phyloP scores from a whole-genome alignment of 176 grass and related monocot species.

The Areca catechu region DNA sequence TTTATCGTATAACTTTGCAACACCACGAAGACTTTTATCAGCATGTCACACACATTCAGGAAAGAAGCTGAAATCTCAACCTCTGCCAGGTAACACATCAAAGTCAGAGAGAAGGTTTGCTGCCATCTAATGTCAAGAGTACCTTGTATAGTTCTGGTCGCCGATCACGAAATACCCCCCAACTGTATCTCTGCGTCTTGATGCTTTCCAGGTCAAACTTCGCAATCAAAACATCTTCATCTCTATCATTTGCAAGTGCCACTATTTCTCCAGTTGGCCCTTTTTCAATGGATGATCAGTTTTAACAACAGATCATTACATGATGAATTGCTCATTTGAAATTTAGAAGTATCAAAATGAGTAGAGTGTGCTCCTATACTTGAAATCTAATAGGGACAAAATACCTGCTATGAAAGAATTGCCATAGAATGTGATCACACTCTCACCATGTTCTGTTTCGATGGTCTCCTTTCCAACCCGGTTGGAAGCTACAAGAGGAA shows the following conservation, averaged over 20 bases:
- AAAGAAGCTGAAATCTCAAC: no score
- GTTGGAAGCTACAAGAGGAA: constrained; percentile 82
- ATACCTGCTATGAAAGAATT: constrained; percentile 90
- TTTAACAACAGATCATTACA: constrained; percentile 5
- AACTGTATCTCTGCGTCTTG: constrained; percentile 56
- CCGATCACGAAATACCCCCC: constrained; percentile 87
- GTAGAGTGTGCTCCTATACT: background rate
- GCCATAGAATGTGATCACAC: constrained; percentile 66
- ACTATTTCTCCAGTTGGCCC: constrained; percentile 77
- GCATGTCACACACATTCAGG: no score
- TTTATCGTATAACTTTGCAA: no score
- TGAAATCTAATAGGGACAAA: background rate
- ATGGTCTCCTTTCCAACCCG: constrained; percentile 79
- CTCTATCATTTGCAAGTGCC: constrained; percentile 71
- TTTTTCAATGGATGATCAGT: constrained; percentile 3
- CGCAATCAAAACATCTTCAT: constrained; percentile 63
- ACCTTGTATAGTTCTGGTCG: constrained; percentile 84
- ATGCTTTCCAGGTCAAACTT: constrained; percentile 81
- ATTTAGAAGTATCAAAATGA: no score
- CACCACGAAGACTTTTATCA: no score
- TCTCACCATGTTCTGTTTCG: constrained; percentile 77
- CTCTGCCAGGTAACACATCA: no score
- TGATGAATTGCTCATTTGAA: background rate
- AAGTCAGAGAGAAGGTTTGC: constrained; percentile 19
- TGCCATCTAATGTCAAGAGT: constrained; percentile 56